Evolutionary conservation across 2,329 filamentous ascomycete species (phyloP).

Genomic region (Corinectria fuckeliana): DNA sequence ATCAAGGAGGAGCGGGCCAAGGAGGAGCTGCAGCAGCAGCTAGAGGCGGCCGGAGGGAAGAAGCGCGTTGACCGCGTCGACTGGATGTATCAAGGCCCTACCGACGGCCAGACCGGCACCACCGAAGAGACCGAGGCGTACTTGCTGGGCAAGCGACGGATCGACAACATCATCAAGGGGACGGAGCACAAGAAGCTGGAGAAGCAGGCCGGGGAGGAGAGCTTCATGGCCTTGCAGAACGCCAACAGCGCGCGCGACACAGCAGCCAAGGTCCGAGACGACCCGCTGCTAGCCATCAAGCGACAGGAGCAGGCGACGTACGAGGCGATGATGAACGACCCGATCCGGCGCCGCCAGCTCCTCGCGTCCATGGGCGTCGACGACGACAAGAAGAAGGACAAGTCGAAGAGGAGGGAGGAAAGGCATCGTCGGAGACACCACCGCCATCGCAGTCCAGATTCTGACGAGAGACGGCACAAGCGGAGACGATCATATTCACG

Average conservation of each 20-base stretch:
- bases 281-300: slow-evolving; percentile 93
- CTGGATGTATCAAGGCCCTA: slow-evolving; percentile 97
- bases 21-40: slow-evolving; percentile 87
- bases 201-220: slow-evolving; percentile 71
- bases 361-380: slow-evolving; percentile 67
- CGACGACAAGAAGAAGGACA: slow-evolving; percentile 55
- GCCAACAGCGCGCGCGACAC: slow-evolving; percentile 81
- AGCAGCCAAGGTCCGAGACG: slow-evolving; percentile 84
- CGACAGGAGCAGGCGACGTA: slow-evolving; percentile 86
- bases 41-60: slow-evolving; percentile 85
- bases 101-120: slow-evolving; percentile 74
- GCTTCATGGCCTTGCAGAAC: slow-evolving; percentile 67
- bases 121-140: slow-evolving; percentile 94
- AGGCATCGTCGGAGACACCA: slow-evolving; percentile 52
- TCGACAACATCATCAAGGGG: slow-evolving; percentile 82
- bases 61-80: slow-evolving; percentile 86
- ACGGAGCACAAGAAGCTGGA: slow-evolving; percentile 81
- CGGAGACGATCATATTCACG: slow-evolving; percentile 55
- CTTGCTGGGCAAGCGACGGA: slow-evolving; percentile 87
- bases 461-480: slow-evolving; percentile 47
- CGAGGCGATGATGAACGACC: slow-evolving; percentile 80
- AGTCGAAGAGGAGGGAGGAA: slow-evolving; percentile 38
- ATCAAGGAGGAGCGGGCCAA: slow-evolving; percentile 92
- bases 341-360: slow-evolving; percentile 70
- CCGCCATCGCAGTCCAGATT: slow-evolving; percentile 50